A percentile compares a stretch with the other conserved stretches of the same genome.
phyloP scores from a whole-genome alignment of 257 asterid species.

The Eustoma russellianum region DNA sequence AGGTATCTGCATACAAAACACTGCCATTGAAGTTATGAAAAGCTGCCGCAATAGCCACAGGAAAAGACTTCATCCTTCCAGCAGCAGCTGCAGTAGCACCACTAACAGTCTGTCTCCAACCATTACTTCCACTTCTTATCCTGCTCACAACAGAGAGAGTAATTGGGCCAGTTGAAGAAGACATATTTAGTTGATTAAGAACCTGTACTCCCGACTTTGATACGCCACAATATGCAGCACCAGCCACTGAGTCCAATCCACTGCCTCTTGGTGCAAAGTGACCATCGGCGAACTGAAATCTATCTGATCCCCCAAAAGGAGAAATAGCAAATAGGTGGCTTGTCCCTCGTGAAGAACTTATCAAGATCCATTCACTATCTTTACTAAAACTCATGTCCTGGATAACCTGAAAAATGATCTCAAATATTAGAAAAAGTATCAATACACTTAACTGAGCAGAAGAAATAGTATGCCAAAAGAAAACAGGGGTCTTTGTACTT shows the following conservation, averaged over 20 bases:
- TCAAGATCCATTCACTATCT: conserved; percentile 58
- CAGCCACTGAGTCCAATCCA: conserved; percentile 16
- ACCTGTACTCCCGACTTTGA: conserved; percentile 37
- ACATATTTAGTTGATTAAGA: conserved; percentile 33
- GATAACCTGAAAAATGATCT: conserved; percentile 51
- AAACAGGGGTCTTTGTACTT: conserved; percentile 16
- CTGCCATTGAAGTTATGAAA: conserved; percentile 49
- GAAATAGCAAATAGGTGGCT: conserved; percentile 81
- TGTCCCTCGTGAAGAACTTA: conserved; percentile 74
- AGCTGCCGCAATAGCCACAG: conserved; percentile 58
- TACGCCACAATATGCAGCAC: conserved; percentile 24
- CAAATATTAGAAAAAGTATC: conserved; percentile 3
- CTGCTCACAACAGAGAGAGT: conserved; percentile 26
- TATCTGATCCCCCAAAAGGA: conserved; percentile 39
- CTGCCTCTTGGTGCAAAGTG: conserved; percentile 23
- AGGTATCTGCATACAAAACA: conserved; percentile 22
- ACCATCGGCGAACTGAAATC: conserved; percentile 22
- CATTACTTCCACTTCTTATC: conserved; percentile 23
- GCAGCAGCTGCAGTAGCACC: conserved; percentile 85
- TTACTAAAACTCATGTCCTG: conserved; percentile 87
- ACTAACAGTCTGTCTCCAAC: conserved; percentile 41
- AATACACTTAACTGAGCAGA: conserved; percentile 1
- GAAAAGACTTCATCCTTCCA: conserved; percentile 42
- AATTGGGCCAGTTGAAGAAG: conserved; percentile 10
- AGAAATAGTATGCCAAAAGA: not conserved